These are phyloP conservation scores for Alternaria tenuissima DNA, from an alignment of 2,329 filamentous ascomycete genomes.

Conservation along the genomic window DNA sequence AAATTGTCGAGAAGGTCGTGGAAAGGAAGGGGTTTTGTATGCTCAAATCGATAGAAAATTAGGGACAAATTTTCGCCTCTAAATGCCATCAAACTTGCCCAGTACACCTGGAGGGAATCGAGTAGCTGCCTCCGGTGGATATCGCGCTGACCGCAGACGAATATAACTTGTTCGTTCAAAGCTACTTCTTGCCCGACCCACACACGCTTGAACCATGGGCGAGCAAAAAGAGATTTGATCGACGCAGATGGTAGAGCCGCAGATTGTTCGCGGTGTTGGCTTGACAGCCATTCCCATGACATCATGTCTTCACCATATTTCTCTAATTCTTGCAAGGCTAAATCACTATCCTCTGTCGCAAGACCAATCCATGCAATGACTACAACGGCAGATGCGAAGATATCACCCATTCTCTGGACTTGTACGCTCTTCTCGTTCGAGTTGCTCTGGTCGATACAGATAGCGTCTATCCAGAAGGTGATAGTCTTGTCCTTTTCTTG, in stretches of 20 bases:
- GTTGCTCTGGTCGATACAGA: not conserved
- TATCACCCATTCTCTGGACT: not conserved
- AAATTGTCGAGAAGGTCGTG: fast-evolving
- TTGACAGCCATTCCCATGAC: too few relatives aligned
- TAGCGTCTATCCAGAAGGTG: not conserved
- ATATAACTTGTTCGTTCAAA: not conserved
- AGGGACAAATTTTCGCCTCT: too few relatives aligned
- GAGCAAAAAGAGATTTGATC: not conserved
- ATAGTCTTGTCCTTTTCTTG: not conserved
- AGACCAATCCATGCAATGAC: not conserved
- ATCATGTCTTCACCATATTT: not conserved
- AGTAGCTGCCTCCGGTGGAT: not conserved
- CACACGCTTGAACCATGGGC: conserved; percentile 3
- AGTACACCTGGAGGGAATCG: too few relatives aligned
- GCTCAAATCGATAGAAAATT: too few relatives aligned
- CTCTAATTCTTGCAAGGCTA: not conserved
- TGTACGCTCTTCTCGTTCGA: not conserved
- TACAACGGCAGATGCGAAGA: not conserved
- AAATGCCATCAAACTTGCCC: too few relatives aligned
- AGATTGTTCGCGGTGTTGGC: not conserved
- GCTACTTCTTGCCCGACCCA: not conserved
- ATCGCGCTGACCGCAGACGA: not conserved
- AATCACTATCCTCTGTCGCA: not conserved
- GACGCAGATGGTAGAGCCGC: fast-evolving
- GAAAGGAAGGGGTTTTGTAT: not conserved